Evolutionary conservation across 2,329 filamentous ascomycete species (phyloP), one percentile per base, ranked within the genome.

Genomic region (Colletotrichum caudatum): DNA sequence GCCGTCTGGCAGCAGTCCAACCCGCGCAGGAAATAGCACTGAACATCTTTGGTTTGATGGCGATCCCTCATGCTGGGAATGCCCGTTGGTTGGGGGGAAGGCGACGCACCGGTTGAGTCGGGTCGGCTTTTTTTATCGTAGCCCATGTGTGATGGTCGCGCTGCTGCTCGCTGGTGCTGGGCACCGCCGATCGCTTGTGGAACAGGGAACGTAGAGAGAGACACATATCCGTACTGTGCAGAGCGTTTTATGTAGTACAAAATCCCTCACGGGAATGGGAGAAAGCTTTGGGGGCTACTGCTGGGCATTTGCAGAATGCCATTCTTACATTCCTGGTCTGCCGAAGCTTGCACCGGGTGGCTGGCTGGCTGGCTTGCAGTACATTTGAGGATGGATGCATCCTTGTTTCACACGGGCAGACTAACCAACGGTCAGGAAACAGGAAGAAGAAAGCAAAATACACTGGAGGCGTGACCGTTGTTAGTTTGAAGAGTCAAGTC

Each of bases 121-220:
- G 69, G 60, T 54, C 29, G 53, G 18, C 12, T 66, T 66, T 72
- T 70, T 70, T 66, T 44, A 12, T 1, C 14, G 12, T 16, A 5
- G 12, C 2, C 2, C 18, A 4, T 72, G 51, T 70, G 66, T 66
- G 70, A 70, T 70, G 66, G 50, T 64, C 70, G 39, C 33, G 46
- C 37, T 71, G 58, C 23, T 69, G 41, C 44, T 50, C 37, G 20
- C 57, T 58, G 66, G 56, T 62, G 66, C 60, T 57, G 33, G 56
- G 33, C 23, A 71, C 61, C 33, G 70, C 62, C 66, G 70, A 72
- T 72, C 70, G 60, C 56, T 66, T 66, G 48, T 57, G 29, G n/a
- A 26, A 12, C 26, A 50, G 39, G 39, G 46, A 46, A 62, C 29
- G 23, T 14, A 35, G 33, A 39, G 39, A 26, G 29, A 29, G 29